Conservation (phyloP, 2,329 filamentous ascomycete genomes). For the Aspergillus nomiae region DNA sequence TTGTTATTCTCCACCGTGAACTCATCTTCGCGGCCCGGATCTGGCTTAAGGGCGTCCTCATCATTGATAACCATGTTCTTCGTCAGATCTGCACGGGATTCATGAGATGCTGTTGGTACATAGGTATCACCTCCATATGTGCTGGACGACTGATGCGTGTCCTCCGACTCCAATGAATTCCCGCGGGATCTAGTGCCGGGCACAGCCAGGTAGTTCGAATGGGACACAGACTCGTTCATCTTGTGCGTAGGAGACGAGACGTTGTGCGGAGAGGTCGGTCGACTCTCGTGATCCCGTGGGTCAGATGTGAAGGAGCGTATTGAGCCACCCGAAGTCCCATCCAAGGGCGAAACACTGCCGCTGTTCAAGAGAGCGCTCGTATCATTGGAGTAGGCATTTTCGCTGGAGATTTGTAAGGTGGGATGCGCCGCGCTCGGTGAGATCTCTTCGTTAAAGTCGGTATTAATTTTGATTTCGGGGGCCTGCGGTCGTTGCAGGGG, state of each 20-base stretch:
- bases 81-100: slow-evolving; percentile 45
- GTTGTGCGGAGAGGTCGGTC: slow-evolving; percentile 69
- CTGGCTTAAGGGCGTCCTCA: slow-evolving; percentile 65
- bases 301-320: slow-evolving; percentile 59
- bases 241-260: slow-evolving; percentile 63
- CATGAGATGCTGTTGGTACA: slow-evolving; percentile 46
- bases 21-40: slow-evolving; percentile 70
- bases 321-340: slow-evolving; percentile 56
- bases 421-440: slow-evolving; percentile 38
- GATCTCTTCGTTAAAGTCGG: slow-evolving; percentile 36
- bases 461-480: slow-evolving; percentile 61
- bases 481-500: slow-evolving; percentile 47
- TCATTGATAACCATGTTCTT: slow-evolving; percentile 58
- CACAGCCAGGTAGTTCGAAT: slow-evolving; percentile 62
- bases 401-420: slow-evolving; percentile 41
- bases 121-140: slow-evolving; percentile 59
- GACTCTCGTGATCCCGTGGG: slow-evolving; percentile 55
- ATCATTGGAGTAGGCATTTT: slow-evolving; percentile 34
- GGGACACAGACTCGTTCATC: slow-evolving; percentile 51
- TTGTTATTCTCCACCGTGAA: slow-evolving; percentile 68
- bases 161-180: slow-evolving; percentile 66
- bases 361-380: slow-evolving; percentile 31
- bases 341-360: slow-evolving; percentile 45
- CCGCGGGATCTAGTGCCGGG: slow-evolving; percentile 65
- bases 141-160: slow-evolving; percentile 54